Evolutionary conservation across 768 basidiomycete genomes (phyloP), one percentile per base, ranked within the genome.

Genomic region (Lactifluus hygrophoroides): DNA sequence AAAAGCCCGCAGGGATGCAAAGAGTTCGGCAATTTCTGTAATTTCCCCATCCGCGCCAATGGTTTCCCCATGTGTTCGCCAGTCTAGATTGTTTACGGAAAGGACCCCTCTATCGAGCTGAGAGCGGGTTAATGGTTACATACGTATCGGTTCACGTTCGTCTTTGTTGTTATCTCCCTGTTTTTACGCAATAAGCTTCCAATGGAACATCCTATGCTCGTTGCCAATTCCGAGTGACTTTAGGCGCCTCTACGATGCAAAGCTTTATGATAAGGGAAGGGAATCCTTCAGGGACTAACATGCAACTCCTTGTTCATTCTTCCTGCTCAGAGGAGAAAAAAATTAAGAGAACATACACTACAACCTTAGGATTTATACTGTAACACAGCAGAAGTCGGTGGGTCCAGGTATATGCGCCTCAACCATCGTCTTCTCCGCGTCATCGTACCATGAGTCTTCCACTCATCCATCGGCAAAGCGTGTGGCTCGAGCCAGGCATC

Each of bases 381-480:
- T n/a, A 21, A 28, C n/a, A 49, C 27, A 19, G 32, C 17, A 44
- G 54, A 13, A 9, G 30, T 14, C 4, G 17, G 21, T 25, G 50
- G 21, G 37, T 61, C 49, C 6, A 49, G 53, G 76, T 83, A 90
- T n/a, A 90, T 80, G 44, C 88, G 73, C 54, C 87, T 72, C 10
- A 79, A 72, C 89, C 90, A 90, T 54, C 86, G 72, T 62, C 88
- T 70, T 63, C 88, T 70, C 46, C 88, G 72, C 17, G 88, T 90
- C 61, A 88, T 73, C 1, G 70, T 77, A 3, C 76, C 74, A 0
- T 63, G 44, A 42, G 73, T 73, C 62, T 71, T 77, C 68, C 72
- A 79, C 59, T 66, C 74, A 54, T 70, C 71, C 74, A 74, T 40
- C 70, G 75, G 67, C 68, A 62, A 61, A 67, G 71, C 38, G 67